Conservation (phyloP, 495 filamentous ascomycete genomes). For the Lasiosphaeris hirsuta region DNA sequence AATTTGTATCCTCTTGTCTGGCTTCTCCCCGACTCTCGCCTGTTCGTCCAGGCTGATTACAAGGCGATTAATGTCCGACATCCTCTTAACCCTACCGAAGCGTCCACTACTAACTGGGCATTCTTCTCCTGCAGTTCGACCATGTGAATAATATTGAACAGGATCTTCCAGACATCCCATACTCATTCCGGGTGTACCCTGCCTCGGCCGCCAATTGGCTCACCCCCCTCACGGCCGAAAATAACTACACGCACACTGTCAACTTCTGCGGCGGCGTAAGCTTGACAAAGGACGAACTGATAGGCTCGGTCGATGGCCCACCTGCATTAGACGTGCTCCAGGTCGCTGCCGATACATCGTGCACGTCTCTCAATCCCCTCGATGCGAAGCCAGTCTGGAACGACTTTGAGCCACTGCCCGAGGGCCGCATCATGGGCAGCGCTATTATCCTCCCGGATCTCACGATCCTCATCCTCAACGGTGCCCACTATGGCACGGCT, state of each 20-base stretch:
- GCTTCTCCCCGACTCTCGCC: slow-evolving; percentile 2
- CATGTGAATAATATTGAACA: slow-evolving; percentile 9
- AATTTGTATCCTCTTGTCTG: slow-evolving; percentile 1
- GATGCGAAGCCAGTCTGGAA: slow-evolving; percentile 4
- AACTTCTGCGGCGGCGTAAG: slow-evolving; percentile 11
- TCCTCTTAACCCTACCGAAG: not conserved
- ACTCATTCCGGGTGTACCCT: slow-evolving; percentile 12
- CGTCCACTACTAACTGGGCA: not conserved
- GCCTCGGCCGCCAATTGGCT: slow-evolving; percentile 8
- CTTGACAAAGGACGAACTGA: slow-evolving; percentile 8
- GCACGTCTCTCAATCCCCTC: slow-evolving; percentile 4
- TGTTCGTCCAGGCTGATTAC: slow-evolving; percentile 12
- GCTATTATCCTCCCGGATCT: not conserved
- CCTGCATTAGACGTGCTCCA: slow-evolving; percentile 7
- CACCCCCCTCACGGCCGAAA: slow-evolving; percentile 7
- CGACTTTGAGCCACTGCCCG: slow-evolving; percentile 9
- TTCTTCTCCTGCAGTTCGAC: slow-evolving; percentile 1
- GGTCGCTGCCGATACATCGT: slow-evolving; percentile 5
- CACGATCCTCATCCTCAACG: not conserved
- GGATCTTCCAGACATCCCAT: slow-evolving; percentile 6
- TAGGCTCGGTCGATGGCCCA: not conserved
- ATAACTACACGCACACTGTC: slow-evolving; percentile 12
- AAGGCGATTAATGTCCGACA: slow-evolving; percentile 7
- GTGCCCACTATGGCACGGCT: not conserved
- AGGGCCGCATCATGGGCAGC: slow-evolving; percentile 12